Conservation (phyloP, 805 yeast species). For the Maudiozyma pseudohumilis region DNA sequence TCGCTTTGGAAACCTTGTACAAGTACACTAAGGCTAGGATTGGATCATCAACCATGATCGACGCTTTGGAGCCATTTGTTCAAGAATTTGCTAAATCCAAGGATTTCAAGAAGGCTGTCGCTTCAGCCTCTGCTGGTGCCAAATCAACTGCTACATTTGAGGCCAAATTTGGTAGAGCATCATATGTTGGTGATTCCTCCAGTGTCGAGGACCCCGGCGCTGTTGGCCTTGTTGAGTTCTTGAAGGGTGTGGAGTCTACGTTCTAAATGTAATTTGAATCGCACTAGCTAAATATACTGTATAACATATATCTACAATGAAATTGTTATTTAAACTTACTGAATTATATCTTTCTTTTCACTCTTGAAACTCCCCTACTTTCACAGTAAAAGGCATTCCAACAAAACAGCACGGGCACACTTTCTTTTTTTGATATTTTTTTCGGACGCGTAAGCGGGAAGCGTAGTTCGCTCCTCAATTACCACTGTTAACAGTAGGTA, state of each 20-base stretch:
- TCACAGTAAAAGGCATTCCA: no score
- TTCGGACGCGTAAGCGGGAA: no score
- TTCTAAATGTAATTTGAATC: conserved; percentile 6
- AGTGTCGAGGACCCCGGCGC: conserved; percentile 91
- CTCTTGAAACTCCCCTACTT: no score
- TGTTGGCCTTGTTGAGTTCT: conserved; percentile 59
- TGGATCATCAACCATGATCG: conserved; percentile 85
- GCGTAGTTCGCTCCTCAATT: no score
- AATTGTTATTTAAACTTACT: no score
- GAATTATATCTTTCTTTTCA: no score
- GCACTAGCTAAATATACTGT: no score
- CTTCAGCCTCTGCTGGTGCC: conserved; percentile 68
- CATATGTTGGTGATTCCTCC: conserved; percentile 74
- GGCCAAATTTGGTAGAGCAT: conserved; percentile 90
- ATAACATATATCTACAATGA: no score
- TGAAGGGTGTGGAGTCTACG: conserved; percentile 31
- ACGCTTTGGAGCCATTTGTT: conserved; percentile 81
- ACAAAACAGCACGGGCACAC: no score
- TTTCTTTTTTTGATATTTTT: no score
- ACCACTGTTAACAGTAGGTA: no score
- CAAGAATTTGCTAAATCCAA: conserved; percentile 42
- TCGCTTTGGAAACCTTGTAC: conserved; percentile 64
- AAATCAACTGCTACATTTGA: conserved; percentile 60
- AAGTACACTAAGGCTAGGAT: conserved; percentile 80
- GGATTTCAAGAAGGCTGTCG: conserved; percentile 50